These are phyloP conservation scores for Epichloe baconii DNA, from an alignment of 2,329 filamentous ascomycete genomes.

Conservation along the genomic window DNA sequence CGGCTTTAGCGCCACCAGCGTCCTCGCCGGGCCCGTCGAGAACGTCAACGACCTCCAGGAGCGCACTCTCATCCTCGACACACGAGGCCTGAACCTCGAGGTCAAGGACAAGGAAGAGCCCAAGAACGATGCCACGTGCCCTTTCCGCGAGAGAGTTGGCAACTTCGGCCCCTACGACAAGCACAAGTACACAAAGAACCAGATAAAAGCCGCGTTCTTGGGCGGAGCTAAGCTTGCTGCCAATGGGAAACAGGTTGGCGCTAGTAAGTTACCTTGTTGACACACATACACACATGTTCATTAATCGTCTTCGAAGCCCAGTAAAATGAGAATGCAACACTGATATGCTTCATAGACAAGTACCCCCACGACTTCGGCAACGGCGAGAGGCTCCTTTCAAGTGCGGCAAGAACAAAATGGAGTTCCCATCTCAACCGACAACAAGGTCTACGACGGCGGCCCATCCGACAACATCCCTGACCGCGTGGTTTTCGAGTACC, in stretches of 20 bases:
- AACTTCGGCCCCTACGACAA: background rate
- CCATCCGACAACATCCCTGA: background rate
- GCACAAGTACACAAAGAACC: background rate
- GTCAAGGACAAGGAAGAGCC: background rate
- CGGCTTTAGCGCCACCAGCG: background rate
- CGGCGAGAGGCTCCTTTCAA: background rate
- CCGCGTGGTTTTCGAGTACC: background rate
- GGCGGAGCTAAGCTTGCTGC: background rate
- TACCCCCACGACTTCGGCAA: background rate
- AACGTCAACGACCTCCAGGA: background rate
- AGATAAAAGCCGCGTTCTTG: background rate
- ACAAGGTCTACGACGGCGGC: background rate
- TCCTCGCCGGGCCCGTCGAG: background rate
- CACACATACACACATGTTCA: too few species aligned
- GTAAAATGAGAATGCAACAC: too few species aligned
- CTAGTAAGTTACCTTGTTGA: background rate
- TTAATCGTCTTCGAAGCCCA: too few species aligned
- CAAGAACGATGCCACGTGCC: background rate
- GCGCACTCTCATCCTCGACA: background rate
- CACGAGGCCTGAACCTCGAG: background rate
- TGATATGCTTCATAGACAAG: background rate
- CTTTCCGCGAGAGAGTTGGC: background rate
- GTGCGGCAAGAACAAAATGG: background rate
- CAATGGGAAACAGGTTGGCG: background rate
- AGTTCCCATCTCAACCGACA: background rate